Evolutionary conservation across 257 asterid species (phyloP).

Genomic region (Cruciata laevipes): DNA sequence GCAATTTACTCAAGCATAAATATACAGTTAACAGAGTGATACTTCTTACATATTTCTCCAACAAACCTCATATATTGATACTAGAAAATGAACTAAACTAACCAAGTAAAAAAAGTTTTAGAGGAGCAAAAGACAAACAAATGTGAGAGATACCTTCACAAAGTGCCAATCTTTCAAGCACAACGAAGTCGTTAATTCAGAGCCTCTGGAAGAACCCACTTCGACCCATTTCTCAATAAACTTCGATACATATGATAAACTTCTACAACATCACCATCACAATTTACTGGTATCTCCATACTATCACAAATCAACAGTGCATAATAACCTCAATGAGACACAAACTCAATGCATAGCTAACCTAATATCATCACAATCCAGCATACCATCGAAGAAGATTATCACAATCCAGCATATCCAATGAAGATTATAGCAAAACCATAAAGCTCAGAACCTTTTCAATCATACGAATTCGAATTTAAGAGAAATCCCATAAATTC

Average conservation of each 20-base stretch:
- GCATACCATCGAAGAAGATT: too few relatives aligned
- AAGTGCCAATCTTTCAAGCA: slow-evolving; percentile 99
- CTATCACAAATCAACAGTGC: neutral
- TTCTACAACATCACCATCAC: too few relatives aligned
- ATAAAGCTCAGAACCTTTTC: slow-evolving; percentile 7
- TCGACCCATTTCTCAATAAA: slow-evolving; percentile 51
- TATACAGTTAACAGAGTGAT: too few relatives aligned
- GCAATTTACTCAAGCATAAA: neutral
- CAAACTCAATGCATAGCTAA: neutral
- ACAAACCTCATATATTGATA: neutral
- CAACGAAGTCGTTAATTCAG: slow-evolving; percentile 35
- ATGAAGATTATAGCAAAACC: neutral
- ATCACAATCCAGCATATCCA: too few relatives aligned
- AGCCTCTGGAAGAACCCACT: slow-evolving; percentile 17
- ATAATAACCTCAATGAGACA: neutral
- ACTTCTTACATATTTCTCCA: neutral
- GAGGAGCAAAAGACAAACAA: too few relatives aligned
- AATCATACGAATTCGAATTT: neutral
- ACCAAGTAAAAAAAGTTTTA: neutral
- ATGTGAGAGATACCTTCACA: slow-evolving; percentile 60
- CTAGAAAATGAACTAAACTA: neutral
- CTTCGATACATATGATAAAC: too few relatives aligned
- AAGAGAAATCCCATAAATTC: neutral
- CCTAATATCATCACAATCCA: neutral
- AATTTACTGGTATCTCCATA: too few relatives aligned